A percentile compares a stretch with the other conserved stretches of the same genome.
phyloP scores from a whole-genome alignment of 1,284 basidiomycete genomes.

The Ceratobasidium sp. region DNA sequence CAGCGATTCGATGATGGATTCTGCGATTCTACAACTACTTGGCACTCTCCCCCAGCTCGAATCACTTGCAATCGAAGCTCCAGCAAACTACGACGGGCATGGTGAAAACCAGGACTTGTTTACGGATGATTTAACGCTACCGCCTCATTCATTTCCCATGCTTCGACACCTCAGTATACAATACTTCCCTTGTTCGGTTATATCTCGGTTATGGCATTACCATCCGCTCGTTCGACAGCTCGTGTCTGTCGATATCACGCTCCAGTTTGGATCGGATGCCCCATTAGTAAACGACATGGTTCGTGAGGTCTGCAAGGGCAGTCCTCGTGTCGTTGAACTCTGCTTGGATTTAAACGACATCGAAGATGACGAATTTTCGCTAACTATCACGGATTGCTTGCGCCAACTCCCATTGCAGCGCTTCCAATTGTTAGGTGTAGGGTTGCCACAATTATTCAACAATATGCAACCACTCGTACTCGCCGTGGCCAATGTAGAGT shows the following conservation, averaged over 20 bases:
- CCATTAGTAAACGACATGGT: background rate
- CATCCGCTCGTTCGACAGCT: background rate
- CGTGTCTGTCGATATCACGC: background rate
- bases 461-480: background rate
- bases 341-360: background rate
- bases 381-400: background rate
- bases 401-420: background rate
- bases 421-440: background rate
- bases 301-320: background rate
- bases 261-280: background rate
- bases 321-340: background rate
- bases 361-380: background rate
- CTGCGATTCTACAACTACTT: background rate
- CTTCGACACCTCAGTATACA: background rate
- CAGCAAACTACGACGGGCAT: background rate
- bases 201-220: background rate
- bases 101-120: background rate
- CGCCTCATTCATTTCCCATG: background rate
- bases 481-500: background rate
- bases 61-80: background rate
- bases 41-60: background rate
- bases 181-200: background rate
- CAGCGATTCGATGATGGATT: background rate
- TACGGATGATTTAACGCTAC: background rate
- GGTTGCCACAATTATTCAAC: too few species aligned